Percentiles rank a stretch among this genome's conserved stretches.
These are phyloP conservation scores for Moricandia arvensis DNA, from an alignment of 345 rosid species.

Conservation along the genomic window DNA sequence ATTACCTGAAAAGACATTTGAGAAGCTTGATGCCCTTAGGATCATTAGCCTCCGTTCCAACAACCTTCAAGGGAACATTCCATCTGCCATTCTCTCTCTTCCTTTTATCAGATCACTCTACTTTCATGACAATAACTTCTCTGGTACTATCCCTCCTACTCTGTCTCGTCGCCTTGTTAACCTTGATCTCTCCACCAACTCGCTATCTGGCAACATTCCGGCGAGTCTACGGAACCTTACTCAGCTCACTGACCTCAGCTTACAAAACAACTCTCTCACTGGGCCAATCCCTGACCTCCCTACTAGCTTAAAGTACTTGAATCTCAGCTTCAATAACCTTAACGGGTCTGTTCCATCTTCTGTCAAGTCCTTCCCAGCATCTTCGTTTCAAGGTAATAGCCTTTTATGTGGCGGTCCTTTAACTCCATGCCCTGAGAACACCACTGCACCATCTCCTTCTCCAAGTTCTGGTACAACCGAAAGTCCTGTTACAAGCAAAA, in stretches of 20 bases:
- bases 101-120: slow-evolving; percentile 65
- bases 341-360: slow-evolving; percentile 73
- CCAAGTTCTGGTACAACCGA: slow-evolving; percentile 35
- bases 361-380: slow-evolving; percentile 57
- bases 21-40: slow-evolving; percentile 65
- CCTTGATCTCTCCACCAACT: slow-evolving; percentile 79
- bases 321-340: slow-evolving; percentile 74
- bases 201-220: slow-evolving; percentile 68
- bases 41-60: slow-evolving; percentile 82
- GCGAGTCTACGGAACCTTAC: slow-evolving; percentile 49
- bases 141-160: slow-evolving; percentile 63
- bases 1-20: slow-evolving; percentile 74
- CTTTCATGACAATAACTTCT: slow-evolving; percentile 82
- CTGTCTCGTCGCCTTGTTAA: slow-evolving; percentile 51
- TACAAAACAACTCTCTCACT: slow-evolving; percentile 66
- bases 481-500: slow-evolving; percentile 37
- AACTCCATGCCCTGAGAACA: slow-evolving; percentile 44
- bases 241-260: slow-evolving; percentile 53
- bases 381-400: slow-evolving; percentile 71
- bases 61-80: slow-evolving; percentile 61
- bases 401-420: slow-evolving; percentile 72
- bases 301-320: slow-evolving; percentile 54
- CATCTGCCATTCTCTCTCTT: slow-evolving; percentile 64
- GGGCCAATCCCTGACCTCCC: slow-evolving; percentile 64
- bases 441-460: slow-evolving; percentile 65